Base-by-base conservation (phyloP, 2,329 filamentous ascomycete species). In the Claviceps paspali region DNA sequence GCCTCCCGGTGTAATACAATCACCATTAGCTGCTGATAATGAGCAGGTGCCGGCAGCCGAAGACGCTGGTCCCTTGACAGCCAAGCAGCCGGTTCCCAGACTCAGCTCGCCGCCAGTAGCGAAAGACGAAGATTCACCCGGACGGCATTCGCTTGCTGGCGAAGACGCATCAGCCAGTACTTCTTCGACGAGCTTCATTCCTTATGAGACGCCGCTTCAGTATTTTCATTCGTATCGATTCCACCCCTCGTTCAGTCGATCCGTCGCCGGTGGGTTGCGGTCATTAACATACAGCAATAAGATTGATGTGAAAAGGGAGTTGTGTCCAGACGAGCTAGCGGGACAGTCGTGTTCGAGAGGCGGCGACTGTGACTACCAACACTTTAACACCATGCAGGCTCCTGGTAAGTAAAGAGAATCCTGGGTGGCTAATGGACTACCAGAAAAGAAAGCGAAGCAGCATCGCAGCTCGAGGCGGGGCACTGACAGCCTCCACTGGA, bases 271-370 rank as follows among this genome's bases (percentile, higher is more conserved):
- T 43, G 88, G 88, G 30, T 79, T 86, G 52, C 79, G 81, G 53
- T 96, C 91, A 45, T 68, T 92, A 64, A 96, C 87, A 30, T 96
- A 88, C 62, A 95, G 84, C 62, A 83, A 93, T 59, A 79, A 78
- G 48, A 93, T 98, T 59, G 77, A 95, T 54, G 68, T 77, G 18
- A 67, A 74, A 42, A 77, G 72, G 48, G 71, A 73, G 43, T 53
- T 96, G 34, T 98, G 91, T 58, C 79, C 76, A 27, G 79, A 74
- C 49, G 83, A 93, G 57, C 62, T 82, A 44, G 66, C 68, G 33
- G 77, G 76, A 36, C 75, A 76, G 42, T 63, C 67, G 46, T 96
- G 91, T 45, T 57, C 69, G 22, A 78, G 79, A 47, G 82, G 87
- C 52, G 55, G 62, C 41, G 65, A 71, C 38, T 98, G 91, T 61